Evolutionary conservation across 2,329 filamentous ascomycete species (phyloP).

Genomic region (Biscogniauxia sp.): DNA sequence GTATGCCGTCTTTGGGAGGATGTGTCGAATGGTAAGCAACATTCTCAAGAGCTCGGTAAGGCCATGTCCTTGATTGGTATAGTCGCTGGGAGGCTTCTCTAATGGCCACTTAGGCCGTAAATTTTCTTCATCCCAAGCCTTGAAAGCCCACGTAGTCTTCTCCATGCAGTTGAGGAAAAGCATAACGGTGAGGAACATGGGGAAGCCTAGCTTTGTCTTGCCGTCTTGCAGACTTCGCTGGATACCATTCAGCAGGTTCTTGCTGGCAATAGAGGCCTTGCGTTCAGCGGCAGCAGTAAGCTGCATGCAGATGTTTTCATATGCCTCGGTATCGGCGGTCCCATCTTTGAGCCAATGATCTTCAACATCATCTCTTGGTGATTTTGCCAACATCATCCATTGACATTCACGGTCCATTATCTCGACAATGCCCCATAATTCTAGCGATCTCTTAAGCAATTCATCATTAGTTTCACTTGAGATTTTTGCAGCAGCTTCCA

Average conservation of each 20-base stretch:
- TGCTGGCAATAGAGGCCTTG: slow-evolving; percentile 59
- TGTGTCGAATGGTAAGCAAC: slow-evolving; percentile 59
- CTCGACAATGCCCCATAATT: slow-evolving; percentile 64
- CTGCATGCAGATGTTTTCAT: slow-evolving; percentile 62
- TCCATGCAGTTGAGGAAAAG: slow-evolving; percentile 65
- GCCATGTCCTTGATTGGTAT: slow-evolving; percentile 57
- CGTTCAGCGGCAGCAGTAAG: slow-evolving; percentile 63
- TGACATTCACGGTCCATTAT: slow-evolving; percentile 63
- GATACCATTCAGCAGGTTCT: slow-evolving; percentile 56
- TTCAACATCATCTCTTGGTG: slow-evolving; percentile 39
- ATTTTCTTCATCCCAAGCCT: slow-evolving; percentile 63
- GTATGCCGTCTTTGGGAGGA: slow-evolving; percentile 51
- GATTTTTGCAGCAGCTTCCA: slow-evolving; percentile 48
- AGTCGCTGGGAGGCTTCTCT: slow-evolving; percentile 54
- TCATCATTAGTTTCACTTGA: slow-evolving; percentile 50
- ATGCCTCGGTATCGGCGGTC: slow-evolving; percentile 53
- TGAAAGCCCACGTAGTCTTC: slow-evolving; percentile 68
- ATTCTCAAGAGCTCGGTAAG: slow-evolving; percentile 59
- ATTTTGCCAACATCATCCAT: slow-evolving; percentile 55
- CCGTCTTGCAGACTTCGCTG: slow-evolving; percentile 61
- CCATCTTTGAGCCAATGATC: slow-evolving; percentile 51
- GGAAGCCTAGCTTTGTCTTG: slow-evolving; percentile 58
- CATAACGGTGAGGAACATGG: slow-evolving; percentile 59
- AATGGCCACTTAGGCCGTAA: slow-evolving; percentile 61
- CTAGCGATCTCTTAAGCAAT: slow-evolving; percentile 55